phyloP scores from a whole-genome alignment of 2,329 filamentous ascomycete genomes.

The Sclerotinia borealis region DNA sequence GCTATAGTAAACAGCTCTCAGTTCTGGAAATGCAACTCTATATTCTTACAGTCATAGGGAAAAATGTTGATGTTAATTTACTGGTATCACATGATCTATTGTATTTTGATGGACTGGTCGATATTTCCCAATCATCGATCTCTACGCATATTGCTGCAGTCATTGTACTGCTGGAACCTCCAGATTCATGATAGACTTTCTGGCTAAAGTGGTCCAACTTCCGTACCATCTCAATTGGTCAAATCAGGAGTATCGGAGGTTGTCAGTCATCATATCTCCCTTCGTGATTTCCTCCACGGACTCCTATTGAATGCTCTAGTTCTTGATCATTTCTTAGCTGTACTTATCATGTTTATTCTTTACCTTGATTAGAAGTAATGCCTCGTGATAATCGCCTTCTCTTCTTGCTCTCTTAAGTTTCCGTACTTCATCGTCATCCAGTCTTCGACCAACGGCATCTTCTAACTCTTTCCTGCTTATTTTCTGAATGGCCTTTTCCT shows the following conservation, averaged over 20 bases:
- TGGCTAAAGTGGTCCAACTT: background rate
- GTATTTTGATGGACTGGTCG: background rate
- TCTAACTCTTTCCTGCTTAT: slow-evolving; percentile 83
- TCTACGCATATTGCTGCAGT: background rate
- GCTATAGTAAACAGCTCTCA: background rate
- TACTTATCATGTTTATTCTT: slow-evolving; percentile 93
- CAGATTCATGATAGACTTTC: background rate
- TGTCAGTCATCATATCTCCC: background rate
- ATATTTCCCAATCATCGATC: background rate
- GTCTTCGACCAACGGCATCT: slow-evolving; percentile 64
- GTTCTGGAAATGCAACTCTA: background rate
- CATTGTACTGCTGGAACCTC: background rate
- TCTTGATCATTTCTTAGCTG: slow-evolving; percentile 34
- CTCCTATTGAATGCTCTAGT: background rate
- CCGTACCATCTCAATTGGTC: background rate
- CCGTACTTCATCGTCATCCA: slow-evolving; percentile 83
- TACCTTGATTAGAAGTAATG: slow-evolving; percentile 76
- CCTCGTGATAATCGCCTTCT: slow-evolving; percentile 87
- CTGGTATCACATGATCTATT: slow-evolving; percentile 3
- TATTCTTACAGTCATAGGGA: background rate
- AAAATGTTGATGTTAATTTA: background rate
- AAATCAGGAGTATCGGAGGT: background rate
- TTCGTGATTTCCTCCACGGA: background rate
- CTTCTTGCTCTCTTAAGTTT: slow-evolving; percentile 73
- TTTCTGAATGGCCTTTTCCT: slow-evolving; percentile 77